Evolutionary conservation across 2,329 filamentous ascomycete species (phyloP), one percentile per base, ranked within the genome.

Genomic region (Canariomyces notabilis): DNA sequence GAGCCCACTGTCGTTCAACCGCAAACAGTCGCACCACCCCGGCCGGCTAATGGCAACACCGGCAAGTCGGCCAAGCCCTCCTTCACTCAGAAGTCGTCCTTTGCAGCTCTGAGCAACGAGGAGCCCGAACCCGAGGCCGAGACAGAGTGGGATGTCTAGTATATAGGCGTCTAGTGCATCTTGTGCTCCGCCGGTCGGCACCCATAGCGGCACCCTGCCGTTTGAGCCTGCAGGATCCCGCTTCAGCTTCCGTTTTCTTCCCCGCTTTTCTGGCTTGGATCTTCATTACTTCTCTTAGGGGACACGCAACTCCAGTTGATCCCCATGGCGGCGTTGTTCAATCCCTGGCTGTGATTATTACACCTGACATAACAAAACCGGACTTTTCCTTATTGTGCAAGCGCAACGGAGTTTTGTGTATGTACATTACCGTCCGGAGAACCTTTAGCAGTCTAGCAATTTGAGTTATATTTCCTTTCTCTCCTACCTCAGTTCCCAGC

Each of bases 141-240:
- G 53, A 65, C 70, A 51, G 74, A 77, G 58, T 77, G 74, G 75
- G 74, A 77, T 42, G 74, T 77, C 44, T 76, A 64, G 64, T 74
- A 19, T 14, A n/a, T n/a, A n/a, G n/a, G n/a, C n/a, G n/a, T n/a
- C n/a, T n/a, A n/a, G n/a, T n/a, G n/a, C 26, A 3, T 29, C 9
- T 12, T 12, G 8, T 29, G 14, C 26, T 29, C 26, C 9, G 8
- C 14, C 26, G 7, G 8, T 29, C 26, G 26, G 26, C 26, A 29
- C 7, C 33, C 14, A 20, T 20, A 23, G 23, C 18, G 15, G 36
- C n/a, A 14, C n/a, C 12, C 15, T 23, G 36, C 12, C 12, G 20
- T n/a, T n/a, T 15, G n/a, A 23, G 20, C 20, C 14, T 23, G 15
- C 11, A 34, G 26, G 19, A 14, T 6, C 29, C 26, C 14, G 19